A percentile compares a stretch with the other conserved stretches of the same genome.
phyloP scores from a whole-genome alignment of 257 asterid genomes.

The Petrea volubilis region DNA sequence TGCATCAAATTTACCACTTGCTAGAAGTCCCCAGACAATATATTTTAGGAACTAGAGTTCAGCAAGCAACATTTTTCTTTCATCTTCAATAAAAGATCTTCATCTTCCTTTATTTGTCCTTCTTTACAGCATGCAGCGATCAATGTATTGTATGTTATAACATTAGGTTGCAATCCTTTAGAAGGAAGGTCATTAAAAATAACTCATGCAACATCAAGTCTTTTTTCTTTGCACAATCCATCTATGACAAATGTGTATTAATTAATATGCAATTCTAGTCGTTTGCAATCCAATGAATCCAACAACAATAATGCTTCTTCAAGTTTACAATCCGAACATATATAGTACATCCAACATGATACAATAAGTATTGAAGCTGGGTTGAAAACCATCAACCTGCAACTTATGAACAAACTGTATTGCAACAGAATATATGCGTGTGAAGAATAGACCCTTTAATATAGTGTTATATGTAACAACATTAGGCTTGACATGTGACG shows the following conservation, averaged over 20 bases:
- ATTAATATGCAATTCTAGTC: neutral
- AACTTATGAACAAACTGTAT: conserved; percentile 19
- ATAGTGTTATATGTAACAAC: too few species aligned
- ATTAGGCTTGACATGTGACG: neutral
- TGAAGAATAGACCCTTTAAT: neutral
- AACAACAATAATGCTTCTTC: conserved; percentile 17
- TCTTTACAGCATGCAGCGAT: too few species aligned
- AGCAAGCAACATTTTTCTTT: too few species aligned
- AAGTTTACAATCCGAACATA: conserved; percentile 14
- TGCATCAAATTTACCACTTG: too few species aligned
- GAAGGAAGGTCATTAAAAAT: too few species aligned
- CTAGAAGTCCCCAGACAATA: too few species aligned
- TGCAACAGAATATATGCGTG: neutral
- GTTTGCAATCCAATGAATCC: neutral
- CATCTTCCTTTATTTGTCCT: too few species aligned
- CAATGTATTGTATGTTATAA: neutral
- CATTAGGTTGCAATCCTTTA: neutral
- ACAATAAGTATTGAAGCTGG: conserved; percentile 2
- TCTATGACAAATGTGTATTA: neutral
- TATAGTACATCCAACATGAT: conserved; percentile 23
- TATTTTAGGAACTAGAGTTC: too few species aligned
- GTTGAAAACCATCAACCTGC: conserved; percentile 5
- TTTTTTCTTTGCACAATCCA: neutral
- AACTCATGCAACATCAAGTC: neutral
- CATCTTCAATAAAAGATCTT: too few species aligned